phyloP scores from a whole-genome alignment of 441 rosid species.

The Melastoma candidum region DNA sequence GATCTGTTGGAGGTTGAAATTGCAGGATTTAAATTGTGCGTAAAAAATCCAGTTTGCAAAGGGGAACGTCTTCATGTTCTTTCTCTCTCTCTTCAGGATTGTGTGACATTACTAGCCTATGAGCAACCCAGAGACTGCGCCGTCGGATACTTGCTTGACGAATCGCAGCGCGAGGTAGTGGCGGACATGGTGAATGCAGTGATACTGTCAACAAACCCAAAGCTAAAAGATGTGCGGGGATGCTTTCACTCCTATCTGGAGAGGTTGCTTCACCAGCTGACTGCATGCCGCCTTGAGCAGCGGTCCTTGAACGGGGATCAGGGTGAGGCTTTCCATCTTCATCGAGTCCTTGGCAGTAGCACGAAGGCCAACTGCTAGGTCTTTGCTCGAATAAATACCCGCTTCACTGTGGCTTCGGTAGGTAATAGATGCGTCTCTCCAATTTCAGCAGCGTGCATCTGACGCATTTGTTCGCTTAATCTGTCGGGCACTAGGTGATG shows the following conservation, averaged over 20 bases:
- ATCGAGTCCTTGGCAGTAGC: conserved; percentile 30
- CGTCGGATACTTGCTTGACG: conserved; percentile 63
- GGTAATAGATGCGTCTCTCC: too few species aligned
- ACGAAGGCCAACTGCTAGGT: conserved; percentile 12
- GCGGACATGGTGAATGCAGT: conserved; percentile 80
- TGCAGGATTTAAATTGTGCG: not conserved
- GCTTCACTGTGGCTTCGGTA: not conserved
- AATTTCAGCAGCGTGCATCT: too few species aligned
- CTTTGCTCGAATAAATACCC: conserved; percentile 16
- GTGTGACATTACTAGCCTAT: conserved; percentile 74
- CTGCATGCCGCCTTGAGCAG: conserved; percentile 58
- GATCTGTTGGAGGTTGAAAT: not conserved
- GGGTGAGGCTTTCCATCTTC: conserved; percentile 64
- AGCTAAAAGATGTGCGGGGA: conserved; percentile 32
- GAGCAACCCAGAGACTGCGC: conserved; percentile 54
- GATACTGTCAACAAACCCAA: conserved; percentile 65
- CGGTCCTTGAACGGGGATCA: conserved; percentile 60
- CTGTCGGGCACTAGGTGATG: too few species aligned
- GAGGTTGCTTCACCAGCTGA: conserved; percentile 61
- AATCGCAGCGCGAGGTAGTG: conserved; percentile 68
- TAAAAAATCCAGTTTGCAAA: not conserved
- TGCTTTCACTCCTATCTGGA: conserved; percentile 54
- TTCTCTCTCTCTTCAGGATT: conserved; percentile 40
- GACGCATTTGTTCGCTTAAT: too few species aligned
- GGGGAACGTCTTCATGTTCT: not conserved